Percentiles rank a stretch among this genome's conserved stretches.
phyloP scores from a whole-genome alignment of 768 basidiomycete genomes.

The Tephrocybe sp. region DNA sequence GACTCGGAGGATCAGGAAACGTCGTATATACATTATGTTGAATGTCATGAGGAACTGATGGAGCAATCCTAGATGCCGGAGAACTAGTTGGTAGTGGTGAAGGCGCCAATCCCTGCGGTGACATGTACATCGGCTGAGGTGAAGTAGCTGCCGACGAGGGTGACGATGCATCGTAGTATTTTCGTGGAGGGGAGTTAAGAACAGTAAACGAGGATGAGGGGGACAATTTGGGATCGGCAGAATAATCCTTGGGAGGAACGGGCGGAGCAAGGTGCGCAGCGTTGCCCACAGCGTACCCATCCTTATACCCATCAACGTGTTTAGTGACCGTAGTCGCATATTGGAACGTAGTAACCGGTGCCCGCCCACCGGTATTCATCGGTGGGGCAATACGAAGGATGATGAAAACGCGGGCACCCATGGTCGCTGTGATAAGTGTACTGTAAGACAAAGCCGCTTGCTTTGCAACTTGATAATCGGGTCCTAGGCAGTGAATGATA shows the following conservation, averaged over 20 bases:
- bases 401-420: slow-evolving; percentile 14
- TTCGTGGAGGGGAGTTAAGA: background rate
- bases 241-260: background rate
- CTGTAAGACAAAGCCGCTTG: slow-evolving; percentile 5
- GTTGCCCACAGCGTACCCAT: background rate
- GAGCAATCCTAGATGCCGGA: background rate
- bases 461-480: slow-evolving; percentile 9
- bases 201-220: background rate
- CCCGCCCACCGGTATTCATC: background rate
- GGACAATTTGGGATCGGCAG: background rate
- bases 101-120: background rate
- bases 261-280: background rate
- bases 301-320: background rate
- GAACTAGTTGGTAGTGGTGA: background rate
- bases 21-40: slow-evolving; percentile 4
- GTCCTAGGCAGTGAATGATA: slow-evolving; percentile 3
- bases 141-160: background rate
- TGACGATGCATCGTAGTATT: background rate
- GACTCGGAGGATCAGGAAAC: slow-evolving; percentile 4
- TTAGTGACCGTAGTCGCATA: background rate
- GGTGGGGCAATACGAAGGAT: slow-evolving; percentile 1
- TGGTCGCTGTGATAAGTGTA: slow-evolving; percentile 11
- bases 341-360: background rate
- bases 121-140: background rate
- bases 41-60: background rate